Evolutionary conservation across 164 flowering plant genomes (phyloP).

Genomic region (Piper longum): DNA sequence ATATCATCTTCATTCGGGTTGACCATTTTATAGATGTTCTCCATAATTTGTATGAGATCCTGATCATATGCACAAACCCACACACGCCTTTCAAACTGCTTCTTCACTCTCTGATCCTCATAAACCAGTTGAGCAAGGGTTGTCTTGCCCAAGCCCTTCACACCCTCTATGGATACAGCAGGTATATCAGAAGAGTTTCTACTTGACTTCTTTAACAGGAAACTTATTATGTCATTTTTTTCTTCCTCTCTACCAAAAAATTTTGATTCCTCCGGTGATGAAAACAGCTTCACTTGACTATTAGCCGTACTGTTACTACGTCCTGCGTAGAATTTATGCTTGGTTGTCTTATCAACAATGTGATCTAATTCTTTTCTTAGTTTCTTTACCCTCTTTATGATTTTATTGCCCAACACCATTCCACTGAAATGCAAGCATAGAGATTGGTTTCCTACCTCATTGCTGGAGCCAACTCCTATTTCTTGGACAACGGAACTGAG

Average conservation of each 20-base stretch:
- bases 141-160: conserved; percentile 9
- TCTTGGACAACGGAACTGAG: background rate
- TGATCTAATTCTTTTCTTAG: background rate
- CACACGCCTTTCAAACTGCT: background rate
- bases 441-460: background rate
- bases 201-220: background rate
- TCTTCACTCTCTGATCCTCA: background rate
- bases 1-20: background rate
- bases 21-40: background rate
- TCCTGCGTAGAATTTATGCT: background rate
- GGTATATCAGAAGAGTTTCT: background rate
- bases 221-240: background rate
- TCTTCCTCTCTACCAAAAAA: conserved; percentile 4
- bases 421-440: background rate
- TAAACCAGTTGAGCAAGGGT: conserved; percentile 7
- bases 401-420: background rate
- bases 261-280: background rate
- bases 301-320: background rate
- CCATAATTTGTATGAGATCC: background rate
- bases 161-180: conserved; percentile 6
- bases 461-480: background rate
- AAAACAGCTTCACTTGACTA: background rate
- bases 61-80: conserved; percentile 4
- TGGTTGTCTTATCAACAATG: conserved; percentile 1
- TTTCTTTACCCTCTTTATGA: background rate